Evolutionary conservation across 371 early-diverging fungal species (phyloP).

Genomic region (Lichtheimia corymbifera): DNA sequence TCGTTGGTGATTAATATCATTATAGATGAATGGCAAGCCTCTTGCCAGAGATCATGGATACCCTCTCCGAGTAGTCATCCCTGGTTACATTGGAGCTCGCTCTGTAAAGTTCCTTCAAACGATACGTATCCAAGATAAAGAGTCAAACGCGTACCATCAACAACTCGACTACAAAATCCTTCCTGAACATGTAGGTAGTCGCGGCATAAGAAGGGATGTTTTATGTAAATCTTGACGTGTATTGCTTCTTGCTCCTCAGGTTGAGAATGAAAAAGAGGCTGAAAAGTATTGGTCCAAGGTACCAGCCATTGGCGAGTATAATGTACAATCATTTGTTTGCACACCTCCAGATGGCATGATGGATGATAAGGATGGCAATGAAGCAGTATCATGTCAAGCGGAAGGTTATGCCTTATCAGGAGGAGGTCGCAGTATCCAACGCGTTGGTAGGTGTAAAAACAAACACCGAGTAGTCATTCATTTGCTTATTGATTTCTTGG

Average conservation of each 20-base stretch:
- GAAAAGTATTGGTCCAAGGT: conserved; percentile 50
- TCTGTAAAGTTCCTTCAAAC: conserved; percentile 80
- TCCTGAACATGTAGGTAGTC: conserved; percentile 56
- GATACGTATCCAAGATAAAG: conserved; percentile 65
- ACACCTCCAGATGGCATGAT: conserved; percentile 46
- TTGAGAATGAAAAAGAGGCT: conserved; percentile 40
- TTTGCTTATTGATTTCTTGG: neutral
- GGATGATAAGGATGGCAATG: conserved; percentile 4
- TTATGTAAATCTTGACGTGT: neutral
- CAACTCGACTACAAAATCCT: conserved; percentile 84
- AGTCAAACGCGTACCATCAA: conserved; percentile 78
- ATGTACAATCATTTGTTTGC: conserved; percentile 69
- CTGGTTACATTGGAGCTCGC: conserved; percentile 86
- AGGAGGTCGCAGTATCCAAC: conserved; percentile 62
- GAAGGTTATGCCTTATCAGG: conserved; percentile 50
- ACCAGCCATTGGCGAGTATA: conserved; percentile 77
- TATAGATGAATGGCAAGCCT: conserved; percentile 79
- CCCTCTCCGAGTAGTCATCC: conserved; percentile 84
- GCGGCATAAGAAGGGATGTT: neutral
- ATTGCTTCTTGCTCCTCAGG: conserved; percentile 16
- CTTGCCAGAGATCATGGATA: conserved; percentile 80
- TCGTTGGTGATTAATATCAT: neutral
- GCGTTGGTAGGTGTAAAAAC: conserved; percentile 52
- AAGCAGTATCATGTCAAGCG: conserved; percentile 6
- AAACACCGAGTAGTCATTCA: neutral